Evolutionary conservation across 305 asterid genomes (phyloP).

Genomic region (Fraxinus velutina): DNA sequence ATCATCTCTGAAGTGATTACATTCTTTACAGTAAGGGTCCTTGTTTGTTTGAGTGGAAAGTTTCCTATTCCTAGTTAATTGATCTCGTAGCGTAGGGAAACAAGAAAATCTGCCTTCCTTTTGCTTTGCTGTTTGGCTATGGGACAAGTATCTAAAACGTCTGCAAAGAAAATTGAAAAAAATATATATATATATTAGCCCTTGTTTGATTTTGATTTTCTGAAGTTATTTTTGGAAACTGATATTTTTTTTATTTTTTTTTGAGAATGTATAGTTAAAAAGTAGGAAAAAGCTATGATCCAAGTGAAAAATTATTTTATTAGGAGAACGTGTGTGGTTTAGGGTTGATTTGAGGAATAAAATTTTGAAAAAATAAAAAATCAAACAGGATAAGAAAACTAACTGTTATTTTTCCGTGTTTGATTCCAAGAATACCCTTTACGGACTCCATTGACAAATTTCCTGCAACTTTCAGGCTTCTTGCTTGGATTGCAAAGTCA

Average conservation of each 20-base stretch:
- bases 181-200: too few relatives aligned
- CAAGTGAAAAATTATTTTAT: neutral
- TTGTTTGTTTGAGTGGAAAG: neutral
- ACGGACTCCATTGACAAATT: neutral
- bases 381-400: neutral
- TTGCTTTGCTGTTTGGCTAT: neutral
- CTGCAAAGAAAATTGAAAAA: neutral
- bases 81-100: neutral
- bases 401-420: constrained; percentile 9
- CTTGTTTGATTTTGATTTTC: neutral
- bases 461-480: neutral
- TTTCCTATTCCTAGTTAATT: neutral
- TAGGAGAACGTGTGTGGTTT: neutral
- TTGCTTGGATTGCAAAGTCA: neutral
- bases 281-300: neutral
- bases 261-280: neutral
- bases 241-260: too few relatives aligned
- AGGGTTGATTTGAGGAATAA: neutral
- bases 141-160: neutral
- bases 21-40: neutral
- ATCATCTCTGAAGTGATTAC: neutral
- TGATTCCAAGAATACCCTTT: neutral
- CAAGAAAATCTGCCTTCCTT: neutral
- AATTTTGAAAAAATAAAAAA: neutral
- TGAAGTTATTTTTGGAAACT: neutral